Conservation (phyloP, 2,329 filamentous ascomycete genomes). For the Trichophyton benhamiae region DNA sequence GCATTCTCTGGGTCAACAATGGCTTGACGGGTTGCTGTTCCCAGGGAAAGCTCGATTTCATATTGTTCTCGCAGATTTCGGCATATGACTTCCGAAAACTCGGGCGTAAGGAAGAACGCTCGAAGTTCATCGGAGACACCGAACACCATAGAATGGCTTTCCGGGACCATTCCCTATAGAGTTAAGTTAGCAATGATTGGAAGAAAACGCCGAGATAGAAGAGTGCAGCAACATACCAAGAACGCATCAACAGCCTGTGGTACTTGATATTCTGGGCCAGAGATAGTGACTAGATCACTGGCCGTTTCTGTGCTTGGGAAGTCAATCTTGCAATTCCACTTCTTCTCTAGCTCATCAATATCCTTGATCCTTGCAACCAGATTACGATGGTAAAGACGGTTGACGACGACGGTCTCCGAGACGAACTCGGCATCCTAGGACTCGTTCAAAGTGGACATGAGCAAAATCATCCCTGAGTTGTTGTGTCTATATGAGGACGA, state of each 20-base stretch:
- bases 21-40: conserved; percentile 32
- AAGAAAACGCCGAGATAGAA: background rate
- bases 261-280: conserved; percentile 95
- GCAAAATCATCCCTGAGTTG: conserved; percentile 7
- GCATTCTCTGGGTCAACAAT: conserved; percentile 26
- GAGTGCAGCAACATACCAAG: conserved; percentile 45
- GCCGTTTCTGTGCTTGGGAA: conserved; percentile 97
- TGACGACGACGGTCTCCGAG: conserved; percentile 82
- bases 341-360: conserved; percentile 92
- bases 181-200: conserved; percentile 19
- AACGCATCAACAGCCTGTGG: conserved; percentile 94
- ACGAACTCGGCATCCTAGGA: conserved; percentile 84
- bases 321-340: conserved; percentile 98
- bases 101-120: conserved; percentile 67
- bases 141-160: conserved; percentile 83
- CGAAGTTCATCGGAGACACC: conserved; percentile 62
- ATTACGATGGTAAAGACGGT: conserved; percentile 89
- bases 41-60: conserved; percentile 72
- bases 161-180: conserved; percentile 78
- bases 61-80: conserved; percentile 82
- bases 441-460: conserved; percentile 3
- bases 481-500: conserved; percentile 15
- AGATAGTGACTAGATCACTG: conserved; percentile 90
- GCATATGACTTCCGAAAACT: conserved; percentile 68
- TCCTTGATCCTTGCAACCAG: conserved; percentile 77